Percentiles rank a stretch among this genome's conserved stretches.
phyloP scores from a whole-genome alignment of 257 asterid species.

The Parsonsia alboflavescens region DNA sequence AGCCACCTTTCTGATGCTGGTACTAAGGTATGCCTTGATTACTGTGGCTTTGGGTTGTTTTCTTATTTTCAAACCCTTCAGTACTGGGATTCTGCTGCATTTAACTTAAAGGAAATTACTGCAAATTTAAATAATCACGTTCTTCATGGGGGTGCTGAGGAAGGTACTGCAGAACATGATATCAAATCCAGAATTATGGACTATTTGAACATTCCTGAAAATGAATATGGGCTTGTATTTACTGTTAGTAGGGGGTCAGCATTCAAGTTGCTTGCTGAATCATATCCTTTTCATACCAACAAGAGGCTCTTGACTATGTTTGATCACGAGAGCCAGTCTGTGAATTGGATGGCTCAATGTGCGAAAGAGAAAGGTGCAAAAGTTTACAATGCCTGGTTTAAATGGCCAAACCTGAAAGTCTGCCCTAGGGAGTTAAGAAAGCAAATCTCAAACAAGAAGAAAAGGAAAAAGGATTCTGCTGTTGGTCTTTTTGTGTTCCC shows the following conservation, averaged over 20 bases:
- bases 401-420: slow-evolving; percentile 30
- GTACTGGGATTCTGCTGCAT: slow-evolving; percentile 29
- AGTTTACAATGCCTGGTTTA: slow-evolving; percentile 27
- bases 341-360: slow-evolving; percentile 31
- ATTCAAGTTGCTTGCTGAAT: slow-evolving; percentile 32
- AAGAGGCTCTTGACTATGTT: slow-evolving; percentile 35
- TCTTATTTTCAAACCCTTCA: slow-evolving; percentile 28
- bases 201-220: slow-evolving; percentile 32
- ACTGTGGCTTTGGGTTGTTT: slow-evolving; percentile 38
- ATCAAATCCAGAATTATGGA: slow-evolving; percentile 32
- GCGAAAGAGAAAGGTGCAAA: slow-evolving; percentile 33
- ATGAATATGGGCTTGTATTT: slow-evolving; percentile 33
- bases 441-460: slow-evolving; percentile 26
- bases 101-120: slow-evolving; percentile 30
- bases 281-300: slow-evolving; percentile 29
- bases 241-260: slow-evolving; percentile 37
- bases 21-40: slow-evolving; percentile 40
- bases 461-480: slow-evolving; percentile 26
- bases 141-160: slow-evolving; percentile 29
- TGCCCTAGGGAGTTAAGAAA: slow-evolving; percentile 32
- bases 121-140: slow-evolving; percentile 34
- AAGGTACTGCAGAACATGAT: slow-evolving; percentile 34
- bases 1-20: slow-evolving; percentile 19
- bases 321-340: slow-evolving; percentile 37
- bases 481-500: slow-evolving; percentile 35